phyloP scores from a whole-genome alignment of 2,329 filamentous ascomycete species.

The Grosmannia huntii region DNA sequence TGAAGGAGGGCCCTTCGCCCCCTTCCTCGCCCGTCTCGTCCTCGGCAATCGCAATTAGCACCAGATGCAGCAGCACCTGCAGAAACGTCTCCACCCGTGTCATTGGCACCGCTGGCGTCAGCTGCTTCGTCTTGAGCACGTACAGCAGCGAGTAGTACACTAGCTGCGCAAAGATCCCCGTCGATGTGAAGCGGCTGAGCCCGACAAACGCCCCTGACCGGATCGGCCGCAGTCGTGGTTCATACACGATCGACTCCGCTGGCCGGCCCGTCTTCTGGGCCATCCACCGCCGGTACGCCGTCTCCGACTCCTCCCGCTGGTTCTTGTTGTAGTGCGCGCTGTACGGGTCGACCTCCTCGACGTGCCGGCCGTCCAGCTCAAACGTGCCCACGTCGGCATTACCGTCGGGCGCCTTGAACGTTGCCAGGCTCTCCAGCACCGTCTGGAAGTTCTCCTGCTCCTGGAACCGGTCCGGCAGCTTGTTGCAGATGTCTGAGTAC shows the following conservation, averaged over 20 bases:
- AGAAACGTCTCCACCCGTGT: slow-evolving; percentile 85
- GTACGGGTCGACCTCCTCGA: slow-evolving; percentile 87
- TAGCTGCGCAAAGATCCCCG: slow-evolving; percentile 77
- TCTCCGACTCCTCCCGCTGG: slow-evolving; percentile 88
- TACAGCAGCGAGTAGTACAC: slow-evolving; percentile 83
- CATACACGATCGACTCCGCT: slow-evolving; percentile 75
- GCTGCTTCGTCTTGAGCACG: slow-evolving; percentile 53
- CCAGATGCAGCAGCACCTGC: slow-evolving; percentile 79
- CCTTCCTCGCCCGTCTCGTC: slow-evolving; percentile 43
- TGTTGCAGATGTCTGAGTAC: slow-evolving; percentile 79
- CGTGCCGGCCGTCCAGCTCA: slow-evolving; percentile 73
- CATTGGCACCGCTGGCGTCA: slow-evolving; percentile 61
- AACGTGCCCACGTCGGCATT: slow-evolving; percentile 89
- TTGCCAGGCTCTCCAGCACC: slow-evolving; percentile 77
- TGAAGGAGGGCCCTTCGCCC: slow-evolving; percentile 46
- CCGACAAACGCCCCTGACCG: slow-evolving; percentile 63
- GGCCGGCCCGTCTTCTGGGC: slow-evolving; percentile 77
- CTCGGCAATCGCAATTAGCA: slow-evolving; percentile 75
- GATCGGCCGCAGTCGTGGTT: slow-evolving; percentile 71
- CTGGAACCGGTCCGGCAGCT: slow-evolving; percentile 77
- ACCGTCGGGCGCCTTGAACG: slow-evolving; percentile 81
- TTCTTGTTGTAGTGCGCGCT: slow-evolving; percentile 95
- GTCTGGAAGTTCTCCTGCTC: slow-evolving; percentile 81
- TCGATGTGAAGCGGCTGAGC: slow-evolving; percentile 68
- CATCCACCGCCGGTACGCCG: slow-evolving; percentile 74